Base-by-base conservation (phyloP, 352 stramenopile genomes). In the Pythium oligandrum region DNA sequence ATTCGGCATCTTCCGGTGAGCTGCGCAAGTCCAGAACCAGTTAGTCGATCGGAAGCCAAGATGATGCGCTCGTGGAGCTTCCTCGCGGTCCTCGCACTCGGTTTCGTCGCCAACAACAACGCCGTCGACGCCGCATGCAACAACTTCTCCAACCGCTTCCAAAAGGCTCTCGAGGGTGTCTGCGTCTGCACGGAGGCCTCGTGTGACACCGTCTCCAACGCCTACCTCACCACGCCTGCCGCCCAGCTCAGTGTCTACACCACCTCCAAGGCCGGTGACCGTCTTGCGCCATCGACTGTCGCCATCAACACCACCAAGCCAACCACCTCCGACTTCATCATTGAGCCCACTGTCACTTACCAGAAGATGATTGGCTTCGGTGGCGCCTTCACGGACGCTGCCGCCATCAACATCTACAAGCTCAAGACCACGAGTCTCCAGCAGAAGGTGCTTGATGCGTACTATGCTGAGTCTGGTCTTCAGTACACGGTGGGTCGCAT, bases 291-390 rank as follows among this genome's bases (percentile, higher is more conserved):
- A 26, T 26, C 17, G 0, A 26, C 17, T 26, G 17, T 26, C 17
- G 17, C 17, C 17, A 26, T 26, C 17, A 26, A 26, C 17, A 26
- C 17, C 17, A 26, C 17, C 17, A 26, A 26, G 17, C 17, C 17
- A 26, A 26, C 17, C 17, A 26, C 17, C 17, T 26, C 68, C 9
- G 72, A 83, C 46, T 73, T 79, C 31, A 56, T 68, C 32, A 66
- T 88, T 33, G 72, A 90, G 51, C 71, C 69, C 9, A 57, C 48
- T 0, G 69, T 64, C 33, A 84, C 60, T 50, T 88, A 77, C 70
- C 78, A 96, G 63, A 69, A 83, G 55, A 94, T 97, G 43, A 70
- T 86, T 33, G 88, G 88, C 9, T 97, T 97, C 56, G 88, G 88
- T 7, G 88, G 86, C 12, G 85, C 88, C 30, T 96, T 96, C 71